phyloP scores from a whole-genome alignment of 345 rosid genomes.

The Lepidium sativum region DNA sequence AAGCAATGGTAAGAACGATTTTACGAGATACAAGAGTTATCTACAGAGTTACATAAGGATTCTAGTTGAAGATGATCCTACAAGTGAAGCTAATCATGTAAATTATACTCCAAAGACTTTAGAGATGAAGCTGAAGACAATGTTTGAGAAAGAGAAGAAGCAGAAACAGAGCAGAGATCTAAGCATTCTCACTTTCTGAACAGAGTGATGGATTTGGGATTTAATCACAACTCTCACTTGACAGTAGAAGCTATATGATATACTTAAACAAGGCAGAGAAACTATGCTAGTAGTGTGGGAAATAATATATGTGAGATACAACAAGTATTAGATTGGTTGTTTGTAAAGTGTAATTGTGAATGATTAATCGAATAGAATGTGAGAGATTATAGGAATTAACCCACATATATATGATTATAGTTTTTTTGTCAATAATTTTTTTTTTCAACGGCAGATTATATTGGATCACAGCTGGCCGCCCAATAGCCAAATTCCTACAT shows the following conservation, averaged over 20 bases:
- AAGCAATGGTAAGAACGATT: constrained; percentile 36
- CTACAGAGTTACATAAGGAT: constrained; percentile 30
- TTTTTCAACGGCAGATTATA: too few species aligned
- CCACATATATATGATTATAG: too few species aligned
- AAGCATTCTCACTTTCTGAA: constrained; percentile 27
- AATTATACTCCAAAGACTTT: constrained; percentile 40
- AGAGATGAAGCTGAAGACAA: constrained; percentile 48
- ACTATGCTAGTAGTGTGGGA: too few species aligned
- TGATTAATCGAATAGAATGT: too few species aligned
- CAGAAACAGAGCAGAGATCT: constrained; percentile 17
- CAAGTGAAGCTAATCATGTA: constrained; percentile 23
- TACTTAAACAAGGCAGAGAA: background rate
- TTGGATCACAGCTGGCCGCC: too few species aligned
- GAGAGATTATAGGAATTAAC: too few species aligned
- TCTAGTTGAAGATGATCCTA: constrained; percentile 22
- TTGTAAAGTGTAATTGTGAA: too few species aligned
- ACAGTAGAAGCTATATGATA: constrained; percentile 41
- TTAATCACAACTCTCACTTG: constrained; percentile 22
- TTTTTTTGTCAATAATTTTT: too few species aligned
- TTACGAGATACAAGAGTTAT: constrained; percentile 42
- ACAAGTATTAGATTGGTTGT: too few species aligned
- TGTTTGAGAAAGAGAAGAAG: constrained; percentile 44
- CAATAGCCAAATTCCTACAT: too few species aligned
- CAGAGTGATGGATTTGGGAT: constrained; percentile 31
- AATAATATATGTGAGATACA: too few species aligned